Percentiles rank a stretch among this genome's conserved stretches.
Evolutionary conservation across 1,139 yeast genomes (phyloP).

Genomic region (Candida tropicalis): DNA sequence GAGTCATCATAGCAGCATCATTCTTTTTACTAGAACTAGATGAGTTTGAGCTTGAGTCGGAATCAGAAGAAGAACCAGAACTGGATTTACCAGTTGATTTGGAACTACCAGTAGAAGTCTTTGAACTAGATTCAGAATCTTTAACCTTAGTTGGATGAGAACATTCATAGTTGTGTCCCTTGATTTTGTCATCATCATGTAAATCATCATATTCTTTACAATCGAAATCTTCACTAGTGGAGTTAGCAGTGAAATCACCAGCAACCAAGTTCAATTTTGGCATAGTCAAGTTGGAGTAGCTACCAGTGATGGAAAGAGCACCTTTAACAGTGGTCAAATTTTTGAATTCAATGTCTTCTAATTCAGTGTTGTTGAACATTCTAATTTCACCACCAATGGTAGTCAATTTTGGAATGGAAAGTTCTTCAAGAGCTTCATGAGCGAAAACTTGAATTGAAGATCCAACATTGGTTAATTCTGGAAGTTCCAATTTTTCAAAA

Average conservation of each 20-base stretch:
- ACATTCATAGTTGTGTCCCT: slow-evolving; percentile 51
- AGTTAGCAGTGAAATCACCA: slow-evolving; percentile 45
- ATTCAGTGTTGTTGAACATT: slow-evolving; percentile 45
- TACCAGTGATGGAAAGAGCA: slow-evolving; percentile 46
- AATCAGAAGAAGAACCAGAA: slow-evolving; percentile 9
- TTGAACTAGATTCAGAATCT: background rate
- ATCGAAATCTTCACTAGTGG: slow-evolving; percentile 42
- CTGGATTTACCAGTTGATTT: slow-evolving; percentile 11
- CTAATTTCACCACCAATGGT: slow-evolving; percentile 48
- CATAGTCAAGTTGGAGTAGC: slow-evolving; percentile 42
- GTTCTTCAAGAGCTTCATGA: slow-evolving; percentile 41
- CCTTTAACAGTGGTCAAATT: slow-evolving; percentile 41
- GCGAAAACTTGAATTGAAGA: slow-evolving; percentile 47
- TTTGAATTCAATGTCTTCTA: slow-evolving; percentile 37
- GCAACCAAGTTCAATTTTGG: slow-evolving; percentile 40
- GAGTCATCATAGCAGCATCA: slow-evolving; percentile 9
- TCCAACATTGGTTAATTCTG: slow-evolving; percentile 37
- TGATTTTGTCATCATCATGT: slow-evolving; percentile 35
- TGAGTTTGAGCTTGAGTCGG: slow-evolving; percentile 8
- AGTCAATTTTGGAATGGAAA: slow-evolving; percentile 32
- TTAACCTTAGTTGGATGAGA: slow-evolving; percentile 32
- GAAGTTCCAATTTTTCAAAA: slow-evolving; percentile 35
- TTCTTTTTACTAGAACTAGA: slow-evolving; percentile 14
- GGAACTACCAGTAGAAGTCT: slow-evolving; percentile 6
- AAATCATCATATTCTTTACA: slow-evolving; percentile 40